These are phyloP conservation scores for Cystobasidium onofrii DNA, from an alignment of 768 basidiomycete genomes.

Conservation along the genomic window DNA sequence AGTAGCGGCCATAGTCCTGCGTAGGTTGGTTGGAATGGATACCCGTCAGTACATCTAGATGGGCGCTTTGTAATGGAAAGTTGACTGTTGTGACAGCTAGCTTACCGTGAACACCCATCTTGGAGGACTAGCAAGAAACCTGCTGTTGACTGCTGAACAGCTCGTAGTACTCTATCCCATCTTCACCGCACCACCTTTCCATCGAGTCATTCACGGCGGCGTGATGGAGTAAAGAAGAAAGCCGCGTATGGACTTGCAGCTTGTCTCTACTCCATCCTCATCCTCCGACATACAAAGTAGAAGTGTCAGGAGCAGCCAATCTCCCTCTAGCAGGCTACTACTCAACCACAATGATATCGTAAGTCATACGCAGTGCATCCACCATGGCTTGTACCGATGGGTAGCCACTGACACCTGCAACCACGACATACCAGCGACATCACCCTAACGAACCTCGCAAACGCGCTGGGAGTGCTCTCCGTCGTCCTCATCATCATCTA, in stretches of 20 bases:
- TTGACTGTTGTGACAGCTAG: too few species aligned
- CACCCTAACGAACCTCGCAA: conserved; percentile 38
- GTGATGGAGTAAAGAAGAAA: background rate
- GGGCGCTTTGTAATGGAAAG: background rate
- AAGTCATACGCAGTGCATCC: too few species aligned
- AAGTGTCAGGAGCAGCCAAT: too few species aligned
- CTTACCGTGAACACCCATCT: conserved; percentile 31
- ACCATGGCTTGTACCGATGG: too few species aligned
- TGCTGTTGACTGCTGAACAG: background rate
- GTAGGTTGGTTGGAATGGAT: too few species aligned
- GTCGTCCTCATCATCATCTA: conserved; percentile 82
- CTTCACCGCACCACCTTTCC: background rate
- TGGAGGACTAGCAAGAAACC: background rate
- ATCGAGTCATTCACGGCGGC: background rate
- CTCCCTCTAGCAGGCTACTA: background rate
- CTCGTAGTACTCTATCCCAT: background rate
- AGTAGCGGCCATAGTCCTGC: conserved; percentile 29
- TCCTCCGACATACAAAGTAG: too few species aligned
- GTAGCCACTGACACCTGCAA: background rate
- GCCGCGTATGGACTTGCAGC: background rate
- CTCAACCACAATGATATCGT: conserved; percentile 19
- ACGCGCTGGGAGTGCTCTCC: conserved; percentile 63
- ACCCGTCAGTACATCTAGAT: background rate
- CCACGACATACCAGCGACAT: conserved; percentile 31
- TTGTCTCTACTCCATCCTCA: background rate